Evolutionary conservation across 2,329 filamentous ascomycete genomes (phyloP), one percentile per base, ranked within the genome.

Genomic region (Aspergillus ustus): DNA sequence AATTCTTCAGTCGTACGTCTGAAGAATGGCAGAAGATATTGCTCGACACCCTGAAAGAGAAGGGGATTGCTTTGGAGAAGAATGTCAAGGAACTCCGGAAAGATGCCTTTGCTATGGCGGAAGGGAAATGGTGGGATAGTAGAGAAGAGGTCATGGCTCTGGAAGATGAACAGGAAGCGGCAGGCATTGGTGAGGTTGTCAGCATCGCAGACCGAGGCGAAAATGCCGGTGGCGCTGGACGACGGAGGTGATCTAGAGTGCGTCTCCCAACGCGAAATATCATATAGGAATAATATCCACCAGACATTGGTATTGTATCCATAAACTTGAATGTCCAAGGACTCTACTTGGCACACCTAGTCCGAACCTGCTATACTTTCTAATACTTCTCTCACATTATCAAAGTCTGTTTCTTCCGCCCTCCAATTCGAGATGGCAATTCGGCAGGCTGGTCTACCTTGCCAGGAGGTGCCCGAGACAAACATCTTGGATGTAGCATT

Each of bases 51-150:
- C 80, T 95, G 61, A 86, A 88, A 63, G 88, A 87, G 80, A 89
- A 88, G 75, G 86, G 86, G 37, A 81, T 87, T 49, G 69, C 66
- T 1, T 67, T 70, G 2, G 77, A 87, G 45, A 84, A 92, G 66
- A 83, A 87, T 0, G 82, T 96, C 72, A 99, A 99, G 82, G 95
- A 98, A 81, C 88, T 98, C 71, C 93, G 96, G 76, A 90, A 93
- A 71, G 89, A 88, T 74, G 95, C 93, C 1, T 99, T 97, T 75
- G 90, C 92, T 73, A 84, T 92, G 66, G 93, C 93, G 45, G 95
- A 99, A 78, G 91, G 93, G 80, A 97, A 96, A 77, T 99, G 95
- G 95, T 99, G 95, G 95, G 95, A 97, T 82, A 93, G 90, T 74
- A 86, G 95, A 70, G 95, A 99, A 80, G 94, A 98, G 80, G 91